Base-by-base conservation (phyloP, 345 rosid genomes). In the Acer saccharum region DNA sequence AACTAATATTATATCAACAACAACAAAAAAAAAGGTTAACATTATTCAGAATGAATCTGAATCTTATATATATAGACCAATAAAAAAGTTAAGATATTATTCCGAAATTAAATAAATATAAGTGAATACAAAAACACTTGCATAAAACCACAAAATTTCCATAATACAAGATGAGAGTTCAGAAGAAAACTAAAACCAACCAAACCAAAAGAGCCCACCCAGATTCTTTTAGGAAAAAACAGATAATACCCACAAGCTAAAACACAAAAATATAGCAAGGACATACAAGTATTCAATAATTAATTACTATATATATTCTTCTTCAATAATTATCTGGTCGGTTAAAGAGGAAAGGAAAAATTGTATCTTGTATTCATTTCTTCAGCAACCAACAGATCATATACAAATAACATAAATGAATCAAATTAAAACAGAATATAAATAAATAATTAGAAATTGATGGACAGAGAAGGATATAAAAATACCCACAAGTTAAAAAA, bases 401-500 rank as follows among this genome's bases (percentile, higher is more conserved):
- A 44, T 44, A 27, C 20, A 6, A 61, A 44, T 6, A 7, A 7
- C 32, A 9, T 29, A 50, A 25, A 52, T 27, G 7, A 50, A 41
- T 61, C 54, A 25, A 43, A 73, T 14, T 13, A 43, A 60, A 43
- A 46, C 50, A 57, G 65, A 25, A 63, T 63, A 46, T 1, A 25
- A 25, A 25, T 25, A 25, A 25, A 25, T 25, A 25, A 25, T 10
- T 46, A 7, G 23, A 12, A 60, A n/a, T n/a, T 7, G 25, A 46
- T 69, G 20, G n/a, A 69, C 20, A 17, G 48, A 64, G 0, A 18
- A 11, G 77, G 44, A 29, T 62, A 75, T n/a, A 32, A 52, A 74
- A 35, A 54, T 32, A 66, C 78, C 72, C 41, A 35, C 58, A 63
- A 25, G 69, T 52, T 48, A 46, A 74, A 9, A 57, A 35, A 13